These are phyloP conservation scores for Delphinella strobiligena DNA, from an alignment of 2,329 filamentous ascomycete genomes.

Conservation along the genomic window DNA sequence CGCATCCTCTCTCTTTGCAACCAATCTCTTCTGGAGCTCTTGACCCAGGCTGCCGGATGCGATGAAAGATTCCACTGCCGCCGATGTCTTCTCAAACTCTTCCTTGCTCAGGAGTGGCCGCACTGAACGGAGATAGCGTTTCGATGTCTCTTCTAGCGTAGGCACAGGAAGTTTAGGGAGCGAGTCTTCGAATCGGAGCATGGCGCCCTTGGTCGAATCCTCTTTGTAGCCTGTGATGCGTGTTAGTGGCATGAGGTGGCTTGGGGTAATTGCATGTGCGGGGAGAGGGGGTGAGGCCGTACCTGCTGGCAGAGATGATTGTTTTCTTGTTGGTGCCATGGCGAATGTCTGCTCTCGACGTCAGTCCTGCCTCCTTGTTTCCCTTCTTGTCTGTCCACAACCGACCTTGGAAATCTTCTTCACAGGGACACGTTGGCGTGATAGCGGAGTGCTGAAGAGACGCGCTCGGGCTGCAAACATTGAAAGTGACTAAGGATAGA, in stretches of 20 bases:
- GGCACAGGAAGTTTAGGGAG: slow-evolving; percentile 69
- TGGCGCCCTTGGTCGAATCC: slow-evolving; percentile 65
- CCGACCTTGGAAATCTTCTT: not conserved
- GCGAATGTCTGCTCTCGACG: not conserved
- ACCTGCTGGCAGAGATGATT: slow-evolving; percentile 36
- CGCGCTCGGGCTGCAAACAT: not conserved
- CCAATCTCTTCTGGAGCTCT: slow-evolving; percentile 75
- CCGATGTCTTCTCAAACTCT: slow-evolving; percentile 63
- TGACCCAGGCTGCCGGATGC: slow-evolving; percentile 74
- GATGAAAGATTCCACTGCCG: slow-evolving; percentile 79
- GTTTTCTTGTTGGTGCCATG: slow-evolving; percentile 26
- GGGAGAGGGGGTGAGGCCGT: not conserved
- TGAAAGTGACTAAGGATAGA: no score
- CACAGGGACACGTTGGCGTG: not conserved
- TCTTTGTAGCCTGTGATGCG: slow-evolving; percentile 56
- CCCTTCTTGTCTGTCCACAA: not conserved
- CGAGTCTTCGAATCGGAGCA: slow-evolving; percentile 80
- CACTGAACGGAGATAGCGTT: slow-evolving; percentile 69
- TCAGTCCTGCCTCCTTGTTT: not conserved
- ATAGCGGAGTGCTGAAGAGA: not conserved
- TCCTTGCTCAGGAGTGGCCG: slow-evolving; percentile 57
- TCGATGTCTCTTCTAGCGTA: slow-evolving; percentile 68
- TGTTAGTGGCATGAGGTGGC: slow-evolving; percentile 3
- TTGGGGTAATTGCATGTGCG: no score
- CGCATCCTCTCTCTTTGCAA: slow-evolving; percentile 67